Evolutionary conservation across 2,329 filamentous ascomycete genomes (phyloP).

Genomic region (Stachybotrys echinatus): DNA sequence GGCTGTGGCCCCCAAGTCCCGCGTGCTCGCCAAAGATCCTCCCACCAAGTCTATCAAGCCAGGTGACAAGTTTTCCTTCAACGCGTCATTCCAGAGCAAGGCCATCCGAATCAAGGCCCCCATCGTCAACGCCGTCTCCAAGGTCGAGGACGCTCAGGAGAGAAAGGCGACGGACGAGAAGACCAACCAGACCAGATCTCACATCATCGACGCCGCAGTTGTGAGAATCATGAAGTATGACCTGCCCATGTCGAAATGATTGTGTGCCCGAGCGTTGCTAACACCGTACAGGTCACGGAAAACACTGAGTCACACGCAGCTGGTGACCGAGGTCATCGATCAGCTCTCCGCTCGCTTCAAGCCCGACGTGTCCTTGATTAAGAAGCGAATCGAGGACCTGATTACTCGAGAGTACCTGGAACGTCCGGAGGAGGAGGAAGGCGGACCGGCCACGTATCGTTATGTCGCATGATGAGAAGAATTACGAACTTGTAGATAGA

Average conservation of each 20-base stretch:
- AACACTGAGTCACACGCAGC: conserved; percentile 61
- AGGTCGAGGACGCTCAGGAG: conserved; percentile 71
- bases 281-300: conserved; percentile 60
- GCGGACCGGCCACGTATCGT: conserved; percentile 59
- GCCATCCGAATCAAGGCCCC: conserved; percentile 86
- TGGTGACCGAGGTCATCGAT: conserved; percentile 67
- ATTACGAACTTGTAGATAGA: conserved; percentile 10
- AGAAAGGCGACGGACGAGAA: conserved; percentile 68
- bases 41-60: conserved; percentile 71
- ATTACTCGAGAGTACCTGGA: conserved; percentile 76
- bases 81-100: conserved; percentile 74
- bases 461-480: conserved; percentile 56
- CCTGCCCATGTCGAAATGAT: not conserved
- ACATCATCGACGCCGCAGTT: conserved; percentile 70
- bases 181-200: conserved; percentile 65
- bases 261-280: conserved; percentile 14
- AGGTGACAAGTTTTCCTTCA: conserved; percentile 77
- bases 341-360: conserved; percentile 66
- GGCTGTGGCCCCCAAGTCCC: conserved; percentile 76
- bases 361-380: conserved; percentile 72
- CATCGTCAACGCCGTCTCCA: conserved; percentile 74
- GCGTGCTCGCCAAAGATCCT: conserved; percentile 75
- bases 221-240: conserved; percentile 83
- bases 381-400: conserved; percentile 73
- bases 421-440: conserved; percentile 60